Conservation (phyloP, 2,329 filamentous ascomycete genomes). For the Aspergillus fumigatiaffinis region DNA sequence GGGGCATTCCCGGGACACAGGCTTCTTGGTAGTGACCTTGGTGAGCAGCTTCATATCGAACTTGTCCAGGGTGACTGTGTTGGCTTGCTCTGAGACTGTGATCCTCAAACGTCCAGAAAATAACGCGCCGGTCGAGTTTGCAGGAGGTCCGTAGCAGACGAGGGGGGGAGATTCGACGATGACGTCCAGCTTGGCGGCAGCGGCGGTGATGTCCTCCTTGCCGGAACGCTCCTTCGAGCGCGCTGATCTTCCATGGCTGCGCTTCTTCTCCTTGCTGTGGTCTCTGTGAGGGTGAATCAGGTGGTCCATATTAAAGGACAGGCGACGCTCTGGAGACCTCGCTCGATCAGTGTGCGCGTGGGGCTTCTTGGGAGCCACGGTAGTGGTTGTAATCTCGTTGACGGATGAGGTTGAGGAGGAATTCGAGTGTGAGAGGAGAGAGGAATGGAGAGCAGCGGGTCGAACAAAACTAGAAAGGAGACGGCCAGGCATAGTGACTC, state of each 20-base stretch:
- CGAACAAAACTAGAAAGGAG: slow-evolving; percentile 39
- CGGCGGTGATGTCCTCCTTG: slow-evolving; percentile 28
- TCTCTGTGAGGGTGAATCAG: slow-evolving; percentile 41
- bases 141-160: slow-evolving; percentile 72
- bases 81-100: slow-evolving; percentile 60
- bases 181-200: slow-evolving; percentile 53
- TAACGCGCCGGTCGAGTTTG: slow-evolving; percentile 75
- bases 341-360: slow-evolving; percentile 25
- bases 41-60: slow-evolving; percentile 70
- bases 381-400: slow-evolving; percentile 29
- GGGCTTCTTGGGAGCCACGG: slow-evolving; percentile 24
- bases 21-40: slow-evolving; percentile 72
- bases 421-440: slow-evolving; percentile 29
- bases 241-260: slow-evolving; percentile 30
- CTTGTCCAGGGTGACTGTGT: slow-evolving; percentile 61
- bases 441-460: slow-evolving; percentile 28
- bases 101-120: slow-evolving; percentile 80
- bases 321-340: slow-evolving; percentile 37
- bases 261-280: slow-evolving; percentile 41
- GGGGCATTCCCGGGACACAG: slow-evolving; percentile 72
- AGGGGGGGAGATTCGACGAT: slow-evolving; percentile 81
- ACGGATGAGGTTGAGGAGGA: slow-evolving; percentile 36
- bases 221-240: slow-evolving; percentile 36
- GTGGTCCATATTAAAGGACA: slow-evolving; percentile 43
- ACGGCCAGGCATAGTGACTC: slow-evolving; percentile 37